These are phyloP conservation scores for Capsicum rhomboideum DNA, from an alignment of 257 asterid genomes.

Conservation along the genomic window DNA sequence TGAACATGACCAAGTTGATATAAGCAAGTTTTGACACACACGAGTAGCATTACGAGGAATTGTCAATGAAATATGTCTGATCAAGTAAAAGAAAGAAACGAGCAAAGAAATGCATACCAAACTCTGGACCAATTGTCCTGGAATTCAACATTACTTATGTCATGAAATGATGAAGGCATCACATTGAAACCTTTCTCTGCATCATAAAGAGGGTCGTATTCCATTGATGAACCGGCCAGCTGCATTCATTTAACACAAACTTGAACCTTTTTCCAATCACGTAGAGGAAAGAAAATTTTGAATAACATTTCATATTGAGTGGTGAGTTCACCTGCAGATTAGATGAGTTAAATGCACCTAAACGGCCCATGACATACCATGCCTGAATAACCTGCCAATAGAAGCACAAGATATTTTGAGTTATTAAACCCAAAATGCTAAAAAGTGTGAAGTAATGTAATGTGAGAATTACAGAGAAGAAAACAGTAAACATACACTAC, in stretches of 20 bases:
- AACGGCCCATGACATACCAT: conserved; percentile 96
- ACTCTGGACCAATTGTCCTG: conserved; percentile 96
- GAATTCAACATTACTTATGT: conserved; percentile 80
- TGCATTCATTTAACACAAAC: conserved; percentile 20
- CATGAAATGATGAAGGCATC: conserved; percentile 94
- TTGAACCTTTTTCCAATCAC: background rate
- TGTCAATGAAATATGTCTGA: background rate
- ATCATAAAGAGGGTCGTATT: conserved; percentile 73
- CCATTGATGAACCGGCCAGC: conserved; percentile 76
- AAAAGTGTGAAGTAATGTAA: background rate
- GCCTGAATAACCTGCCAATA: conserved; percentile 73
- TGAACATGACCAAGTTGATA: background rate
- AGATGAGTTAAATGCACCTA: conserved; percentile 82
- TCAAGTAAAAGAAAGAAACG: background rate
- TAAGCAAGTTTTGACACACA: background rate
- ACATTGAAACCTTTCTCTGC: conserved; percentile 72
- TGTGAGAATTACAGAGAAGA: background rate
- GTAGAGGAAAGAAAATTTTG: no score
- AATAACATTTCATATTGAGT: background rate
- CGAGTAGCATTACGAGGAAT: background rate
- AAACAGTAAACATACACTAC: conserved; percentile 61
- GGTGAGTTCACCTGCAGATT: conserved; percentile 63
- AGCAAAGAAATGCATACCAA: conserved; percentile 43
- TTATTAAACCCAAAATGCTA: background rate
- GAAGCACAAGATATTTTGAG: background rate